phyloP scores from a whole-genome alignment of 768 basidiomycete genomes.

The Phaffia australis region DNA sequence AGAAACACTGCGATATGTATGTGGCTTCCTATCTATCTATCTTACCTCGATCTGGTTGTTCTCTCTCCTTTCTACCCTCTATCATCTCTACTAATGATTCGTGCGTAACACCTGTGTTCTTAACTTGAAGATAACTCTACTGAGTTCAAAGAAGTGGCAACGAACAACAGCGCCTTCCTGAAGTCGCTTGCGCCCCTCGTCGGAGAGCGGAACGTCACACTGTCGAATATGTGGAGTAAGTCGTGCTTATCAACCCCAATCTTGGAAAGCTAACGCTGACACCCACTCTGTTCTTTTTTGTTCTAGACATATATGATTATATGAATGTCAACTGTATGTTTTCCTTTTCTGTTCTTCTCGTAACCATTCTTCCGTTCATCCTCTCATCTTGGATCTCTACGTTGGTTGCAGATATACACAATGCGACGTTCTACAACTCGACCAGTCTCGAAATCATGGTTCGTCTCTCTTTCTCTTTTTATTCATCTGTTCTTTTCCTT shows the following conservation, averaged over 20 bases:
- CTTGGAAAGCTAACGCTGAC: not conserved
- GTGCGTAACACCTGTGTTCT: conserved; percentile 46
- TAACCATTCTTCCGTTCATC: not conserved
- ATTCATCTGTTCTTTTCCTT: not conserved
- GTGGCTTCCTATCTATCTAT: conserved; percentile 57
- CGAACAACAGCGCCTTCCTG: conserved; percentile 25
- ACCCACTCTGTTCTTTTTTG: not conserved
- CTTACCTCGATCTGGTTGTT: conserved; percentile 47
- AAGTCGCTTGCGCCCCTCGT: conserved; percentile 25
- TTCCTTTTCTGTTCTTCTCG: not conserved
- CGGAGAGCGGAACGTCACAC: conserved; percentile 26
- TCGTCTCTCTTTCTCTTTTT: conserved; percentile 40
- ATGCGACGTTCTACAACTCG: not conserved
- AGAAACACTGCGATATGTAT: conserved; percentile 48
- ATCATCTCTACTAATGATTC: not conserved
- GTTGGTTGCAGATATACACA: not conserved
- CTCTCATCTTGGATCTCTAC: not conserved
- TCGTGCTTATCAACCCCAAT: not conserved
- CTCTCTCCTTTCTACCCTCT: not conserved
- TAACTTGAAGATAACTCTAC: conserved; percentile 43
- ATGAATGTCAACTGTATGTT: conserved; percentile 55
- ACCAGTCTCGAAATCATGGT: conserved; percentile 45
- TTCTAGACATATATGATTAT: conserved; percentile 42
- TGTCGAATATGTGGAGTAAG: conserved; percentile 32
- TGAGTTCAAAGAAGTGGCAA: conserved; percentile 23